Percentiles rank a stretch among this genome's conserved stretches.
Evolutionary conservation across 805 yeast genomes (phyloP).

Genomic region (Kuraishia cidri): DNA sequence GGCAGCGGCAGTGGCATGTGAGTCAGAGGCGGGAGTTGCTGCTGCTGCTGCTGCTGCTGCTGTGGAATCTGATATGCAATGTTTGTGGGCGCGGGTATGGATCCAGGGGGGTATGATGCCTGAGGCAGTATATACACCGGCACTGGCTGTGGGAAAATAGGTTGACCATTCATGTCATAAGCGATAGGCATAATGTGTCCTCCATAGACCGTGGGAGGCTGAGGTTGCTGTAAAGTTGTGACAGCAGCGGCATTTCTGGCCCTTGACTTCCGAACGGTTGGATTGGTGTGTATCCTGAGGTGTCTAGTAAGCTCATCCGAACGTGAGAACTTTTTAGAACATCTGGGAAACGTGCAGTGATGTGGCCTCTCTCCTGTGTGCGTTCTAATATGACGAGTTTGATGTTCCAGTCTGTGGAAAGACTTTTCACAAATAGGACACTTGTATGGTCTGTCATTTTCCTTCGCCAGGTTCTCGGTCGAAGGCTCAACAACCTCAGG

Average conservation of each 20-base stretch:
- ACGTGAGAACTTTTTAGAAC: slow-evolving; percentile 71
- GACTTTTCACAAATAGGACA: slow-evolving; percentile 83
- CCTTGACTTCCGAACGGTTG: slow-evolving; percentile 18
- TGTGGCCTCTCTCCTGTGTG: slow-evolving; percentile 94
- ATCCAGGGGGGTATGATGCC: no score
- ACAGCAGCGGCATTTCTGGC: no score
- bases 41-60: slow-evolving; percentile 4
- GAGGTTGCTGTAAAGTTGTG: slow-evolving; percentile 3
- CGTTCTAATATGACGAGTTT: slow-evolving; percentile 83
- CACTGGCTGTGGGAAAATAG: slow-evolving; percentile 19
- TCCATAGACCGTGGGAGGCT: no score
- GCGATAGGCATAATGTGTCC: slow-evolving; percentile 18
- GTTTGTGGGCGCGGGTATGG: slow-evolving; percentile 9
- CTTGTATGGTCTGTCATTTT: slow-evolving; percentile 54
- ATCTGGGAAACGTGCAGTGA: slow-evolving; percentile 76
- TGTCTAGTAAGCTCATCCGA: slow-evolving; percentile 85
- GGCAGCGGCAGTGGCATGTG: slow-evolving; percentile 8
- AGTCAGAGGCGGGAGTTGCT: slow-evolving; percentile 6
- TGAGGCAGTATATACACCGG: slow-evolving; percentile 16
- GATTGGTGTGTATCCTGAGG: slow-evolving; percentile 67
- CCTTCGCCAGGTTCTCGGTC: neutral
- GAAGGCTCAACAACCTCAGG: no score
- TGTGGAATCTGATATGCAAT: slow-evolving; percentile 1
- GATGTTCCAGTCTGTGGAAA: slow-evolving; percentile 83
- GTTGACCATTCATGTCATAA: slow-evolving; percentile 19